Evolutionary conservation across 768 basidiomycete species (phyloP).

Genomic region (Mycena galericulata): DNA sequence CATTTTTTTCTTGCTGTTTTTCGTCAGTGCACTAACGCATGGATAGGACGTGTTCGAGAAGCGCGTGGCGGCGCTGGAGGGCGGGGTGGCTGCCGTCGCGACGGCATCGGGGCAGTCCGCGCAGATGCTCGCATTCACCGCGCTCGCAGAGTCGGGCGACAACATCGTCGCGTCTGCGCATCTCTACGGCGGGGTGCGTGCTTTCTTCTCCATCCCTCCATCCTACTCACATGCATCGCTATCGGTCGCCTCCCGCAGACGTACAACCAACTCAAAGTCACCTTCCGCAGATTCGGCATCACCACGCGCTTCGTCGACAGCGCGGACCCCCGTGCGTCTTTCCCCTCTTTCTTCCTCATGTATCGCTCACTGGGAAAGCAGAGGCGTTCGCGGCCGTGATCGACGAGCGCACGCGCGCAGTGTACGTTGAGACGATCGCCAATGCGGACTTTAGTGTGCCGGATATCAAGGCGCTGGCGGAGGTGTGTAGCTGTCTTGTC

Average conservation of each 20-base stretch:
- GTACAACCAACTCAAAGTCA: slow-evolving; percentile 64
- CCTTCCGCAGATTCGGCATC: slow-evolving; percentile 60
- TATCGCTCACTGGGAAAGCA: background rate
- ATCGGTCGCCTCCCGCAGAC: slow-evolving; percentile 41
- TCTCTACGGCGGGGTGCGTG: slow-evolving; percentile 59
- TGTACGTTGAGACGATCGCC: slow-evolving; percentile 68
- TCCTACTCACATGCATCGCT: background rate
- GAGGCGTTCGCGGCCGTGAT: slow-evolving; percentile 55
- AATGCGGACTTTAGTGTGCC: slow-evolving; percentile 65
- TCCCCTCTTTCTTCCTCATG: background rate
- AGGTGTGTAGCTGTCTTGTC: slow-evolving; percentile 45
- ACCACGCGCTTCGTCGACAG: slow-evolving; percentile 55
- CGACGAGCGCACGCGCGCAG: slow-evolving; percentile 66
- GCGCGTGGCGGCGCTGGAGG: slow-evolving; percentile 68
- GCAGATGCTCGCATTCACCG: slow-evolving; percentile 63
- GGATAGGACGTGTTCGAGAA: slow-evolving; percentile 67
- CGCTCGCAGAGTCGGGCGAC: slow-evolving; percentile 59
- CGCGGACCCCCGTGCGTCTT: slow-evolving; percentile 51
- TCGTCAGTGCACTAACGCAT: background rate
- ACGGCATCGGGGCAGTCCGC: slow-evolving; percentile 66
- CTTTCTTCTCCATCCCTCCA: background rate
- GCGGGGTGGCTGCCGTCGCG: slow-evolving; percentile 66
- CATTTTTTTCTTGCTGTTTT: background rate
- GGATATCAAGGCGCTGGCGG: slow-evolving; percentile 60
- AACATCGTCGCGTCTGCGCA: slow-evolving; percentile 65